Conservation (phyloP, 768 basidiomycete species). For the Suillus paluster region DNA sequence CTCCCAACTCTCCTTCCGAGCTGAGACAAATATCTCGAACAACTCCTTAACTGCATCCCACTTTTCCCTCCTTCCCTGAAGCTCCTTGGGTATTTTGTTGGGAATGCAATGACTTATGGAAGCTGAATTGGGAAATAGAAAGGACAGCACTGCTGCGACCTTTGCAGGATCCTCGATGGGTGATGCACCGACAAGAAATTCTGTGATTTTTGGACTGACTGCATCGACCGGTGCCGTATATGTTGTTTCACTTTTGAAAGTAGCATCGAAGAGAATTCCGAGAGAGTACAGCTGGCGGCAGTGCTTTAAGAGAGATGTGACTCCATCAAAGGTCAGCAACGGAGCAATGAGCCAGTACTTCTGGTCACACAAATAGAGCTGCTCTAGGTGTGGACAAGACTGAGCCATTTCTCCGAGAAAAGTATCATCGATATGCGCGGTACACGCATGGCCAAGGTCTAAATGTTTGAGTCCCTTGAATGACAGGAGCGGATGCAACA, state of each 20-base stretch:
- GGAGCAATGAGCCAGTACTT: neutral
- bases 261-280: neutral
- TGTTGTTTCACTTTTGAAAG: neutral
- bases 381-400: neutral
- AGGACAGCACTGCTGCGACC: constrained; percentile 1
- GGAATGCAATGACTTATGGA: neutral
- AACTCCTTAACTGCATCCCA: constrained; percentile 1
- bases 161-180: neutral
- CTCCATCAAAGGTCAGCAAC: neutral
- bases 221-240: neutral
- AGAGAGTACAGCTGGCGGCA: constrained; percentile 1
- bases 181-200: neutral
- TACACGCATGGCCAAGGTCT: neutral
- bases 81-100: neutral
- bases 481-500: neutral
- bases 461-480: neutral
- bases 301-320: neutral
- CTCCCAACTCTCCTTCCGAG: neutral
- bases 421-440: neutral
- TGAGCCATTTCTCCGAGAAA: neutral
- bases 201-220: neutral
- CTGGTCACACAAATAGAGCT: neutral
- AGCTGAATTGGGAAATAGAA: neutral
- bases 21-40: neutral
- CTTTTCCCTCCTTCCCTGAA: neutral